Conservation (phyloP, 177 flowering plant genomes). For the Telopea speciosissima region DNA sequence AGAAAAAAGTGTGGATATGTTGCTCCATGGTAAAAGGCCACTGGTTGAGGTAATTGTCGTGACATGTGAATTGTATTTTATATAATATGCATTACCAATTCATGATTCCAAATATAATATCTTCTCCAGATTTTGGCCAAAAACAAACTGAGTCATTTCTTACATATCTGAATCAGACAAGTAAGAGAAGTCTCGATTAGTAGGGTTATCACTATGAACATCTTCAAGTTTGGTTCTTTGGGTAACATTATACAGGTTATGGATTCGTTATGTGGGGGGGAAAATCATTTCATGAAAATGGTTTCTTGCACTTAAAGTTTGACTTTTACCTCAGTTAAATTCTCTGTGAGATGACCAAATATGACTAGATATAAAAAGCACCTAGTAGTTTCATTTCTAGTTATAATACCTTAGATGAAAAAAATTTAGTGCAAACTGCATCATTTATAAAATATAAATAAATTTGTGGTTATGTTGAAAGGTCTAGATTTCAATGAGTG, state of each 20-base stretch:
- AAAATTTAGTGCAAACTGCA: neutral
- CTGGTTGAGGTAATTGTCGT: conserved; percentile 54
- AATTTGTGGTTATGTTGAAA: neutral
- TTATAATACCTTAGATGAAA: neutral
- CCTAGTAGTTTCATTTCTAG: neutral
- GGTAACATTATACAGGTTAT: neutral
- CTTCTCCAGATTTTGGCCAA: neutral
- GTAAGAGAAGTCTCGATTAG: neutral
- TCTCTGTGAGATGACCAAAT: neutral
- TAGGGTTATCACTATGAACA: neutral
- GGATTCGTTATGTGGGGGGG: neutral
- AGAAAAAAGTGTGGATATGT: conserved; percentile 61
- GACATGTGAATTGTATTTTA: neutral
- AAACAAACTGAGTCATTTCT: neutral
- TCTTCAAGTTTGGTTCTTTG: too few species aligned
- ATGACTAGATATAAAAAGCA: neutral
- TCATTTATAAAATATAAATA: too few species aligned
- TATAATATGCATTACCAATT: neutral
- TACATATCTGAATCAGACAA: neutral
- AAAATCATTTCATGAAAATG: too few species aligned
- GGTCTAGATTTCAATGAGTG: neutral
- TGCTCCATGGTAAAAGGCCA: conserved; percentile 56
- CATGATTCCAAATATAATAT: neutral
- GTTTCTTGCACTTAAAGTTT: neutral
- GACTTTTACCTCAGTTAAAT: neutral